Conservation (phyloP, 441 rosid species). For the Eruca vesicaria region DNA sequence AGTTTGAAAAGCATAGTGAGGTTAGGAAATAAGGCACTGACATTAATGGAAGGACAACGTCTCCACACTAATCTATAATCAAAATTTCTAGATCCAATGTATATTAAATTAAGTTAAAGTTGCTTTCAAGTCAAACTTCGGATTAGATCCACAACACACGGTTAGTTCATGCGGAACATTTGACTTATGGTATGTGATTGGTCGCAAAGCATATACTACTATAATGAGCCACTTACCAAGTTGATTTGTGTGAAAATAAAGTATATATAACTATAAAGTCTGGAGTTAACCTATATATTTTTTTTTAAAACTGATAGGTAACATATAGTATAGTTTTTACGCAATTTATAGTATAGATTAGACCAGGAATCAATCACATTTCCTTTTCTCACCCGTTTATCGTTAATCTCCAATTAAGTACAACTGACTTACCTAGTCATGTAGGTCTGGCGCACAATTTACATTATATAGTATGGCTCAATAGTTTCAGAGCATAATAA, state of each 20-base stretch:
- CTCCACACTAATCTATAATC: conserved; percentile 20
- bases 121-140: conserved; percentile 18
- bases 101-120: not conserved
- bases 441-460: not conserved
- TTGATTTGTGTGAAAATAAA: not conserved
- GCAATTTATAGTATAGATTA: not conserved
- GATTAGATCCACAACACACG: conserved; percentile 30
- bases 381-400: not conserved
- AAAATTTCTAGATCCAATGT: conserved; percentile 13
- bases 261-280: not conserved
- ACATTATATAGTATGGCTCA: not conserved
- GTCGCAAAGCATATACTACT: not conserved
- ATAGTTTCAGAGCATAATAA: not conserved
- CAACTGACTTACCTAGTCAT: not conserved
- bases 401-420: not conserved
- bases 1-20: conserved; percentile 11
- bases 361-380: not conserved
- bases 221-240: not conserved
- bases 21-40: conserved; percentile 32
- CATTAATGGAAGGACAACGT: conserved; percentile 26
- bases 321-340: not conserved
- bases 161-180: conserved; percentile 12
- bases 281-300: not conserved
- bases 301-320: no score
- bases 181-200: conserved; percentile 17